Evolutionary conservation across 768 basidiomycete genomes (phyloP).

Genomic region (Lactarius tabidus): DNA sequence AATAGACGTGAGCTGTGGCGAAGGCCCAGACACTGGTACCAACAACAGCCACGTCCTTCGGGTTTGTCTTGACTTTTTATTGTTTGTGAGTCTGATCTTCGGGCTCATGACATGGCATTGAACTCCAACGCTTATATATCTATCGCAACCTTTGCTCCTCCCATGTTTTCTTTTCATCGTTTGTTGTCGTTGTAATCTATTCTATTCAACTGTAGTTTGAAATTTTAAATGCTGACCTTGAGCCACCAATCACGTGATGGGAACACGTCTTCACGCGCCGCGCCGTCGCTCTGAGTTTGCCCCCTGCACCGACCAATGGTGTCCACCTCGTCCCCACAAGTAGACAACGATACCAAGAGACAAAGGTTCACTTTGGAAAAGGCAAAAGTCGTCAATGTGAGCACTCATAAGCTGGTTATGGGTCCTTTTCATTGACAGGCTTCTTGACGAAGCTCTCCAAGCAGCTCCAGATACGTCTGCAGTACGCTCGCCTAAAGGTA

Average conservation of each 20-base stretch:
- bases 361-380: conserved; percentile 49
- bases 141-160: background rate
- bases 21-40: background rate
- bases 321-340: background rate
- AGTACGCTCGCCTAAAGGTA: conserved; percentile 71
- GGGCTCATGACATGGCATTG: background rate
- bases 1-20: conserved; percentile 4
- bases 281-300: background rate
- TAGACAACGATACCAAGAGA: conserved; percentile 34
- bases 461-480: conserved; percentile 68
- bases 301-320: conserved; percentile 16
- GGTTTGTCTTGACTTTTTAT: conserved; percentile 3
- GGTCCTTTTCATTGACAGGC: background rate
- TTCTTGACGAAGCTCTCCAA: conserved; percentile 49
- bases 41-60: background rate
- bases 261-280: conserved; percentile 27
- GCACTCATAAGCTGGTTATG: background rate
- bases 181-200: conserved; percentile 3
- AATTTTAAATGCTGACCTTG: background rate
- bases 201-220: no score
- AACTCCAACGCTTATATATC: background rate
- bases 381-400: conserved; percentile 54
- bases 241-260: conserved; percentile 20
- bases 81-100: conserved; percentile 5
- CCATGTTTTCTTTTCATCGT: background rate